phyloP scores from a whole-genome alignment of 2,329 filamentous ascomycete species.

The Colletotrichum karsti region DNA sequence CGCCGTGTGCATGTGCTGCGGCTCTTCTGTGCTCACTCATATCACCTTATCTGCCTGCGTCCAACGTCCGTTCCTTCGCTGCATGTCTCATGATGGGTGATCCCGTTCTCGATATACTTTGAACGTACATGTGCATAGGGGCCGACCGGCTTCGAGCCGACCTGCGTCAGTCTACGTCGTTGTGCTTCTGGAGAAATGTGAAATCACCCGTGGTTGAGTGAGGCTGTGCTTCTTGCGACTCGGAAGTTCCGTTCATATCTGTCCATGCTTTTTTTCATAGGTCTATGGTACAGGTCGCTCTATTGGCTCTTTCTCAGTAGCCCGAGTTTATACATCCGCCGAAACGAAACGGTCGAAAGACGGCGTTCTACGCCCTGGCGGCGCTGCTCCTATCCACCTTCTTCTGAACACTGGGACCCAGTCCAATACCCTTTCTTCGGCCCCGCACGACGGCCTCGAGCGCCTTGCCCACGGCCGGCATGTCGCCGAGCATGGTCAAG shows the following conservation, averaged over 20 bases:
- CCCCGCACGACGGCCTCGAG: constrained; percentile 74
- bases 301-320: too few relatives aligned
- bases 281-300: too few relatives aligned
- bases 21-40: neutral
- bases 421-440: constrained; percentile 76
- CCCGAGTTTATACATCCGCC: too few relatives aligned
- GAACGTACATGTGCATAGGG: neutral
- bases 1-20: neutral
- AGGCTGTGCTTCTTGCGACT: too few relatives aligned
- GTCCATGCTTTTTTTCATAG: too few relatives aligned
- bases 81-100: neutral
- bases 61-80: neutral
- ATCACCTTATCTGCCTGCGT: constrained; percentile 1
- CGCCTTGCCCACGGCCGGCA: constrained; percentile 81
- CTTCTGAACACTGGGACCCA: constrained; percentile 47
- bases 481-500: constrained; percentile 85
- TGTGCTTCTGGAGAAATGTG: neutral
- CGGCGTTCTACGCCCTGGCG: constrained; percentile 3
- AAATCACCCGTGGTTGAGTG: too few relatives aligned
- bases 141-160: neutral
- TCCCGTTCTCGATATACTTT: constrained; percentile 4
- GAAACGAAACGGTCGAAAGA: neutral
- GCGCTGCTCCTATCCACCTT: neutral
- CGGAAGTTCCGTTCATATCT: too few relatives aligned
- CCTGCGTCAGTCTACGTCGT: neutral